Evolutionary conservation across 768 basidiomycete species (phyloP).

Genomic region (Basidioascus undulatus): DNA sequence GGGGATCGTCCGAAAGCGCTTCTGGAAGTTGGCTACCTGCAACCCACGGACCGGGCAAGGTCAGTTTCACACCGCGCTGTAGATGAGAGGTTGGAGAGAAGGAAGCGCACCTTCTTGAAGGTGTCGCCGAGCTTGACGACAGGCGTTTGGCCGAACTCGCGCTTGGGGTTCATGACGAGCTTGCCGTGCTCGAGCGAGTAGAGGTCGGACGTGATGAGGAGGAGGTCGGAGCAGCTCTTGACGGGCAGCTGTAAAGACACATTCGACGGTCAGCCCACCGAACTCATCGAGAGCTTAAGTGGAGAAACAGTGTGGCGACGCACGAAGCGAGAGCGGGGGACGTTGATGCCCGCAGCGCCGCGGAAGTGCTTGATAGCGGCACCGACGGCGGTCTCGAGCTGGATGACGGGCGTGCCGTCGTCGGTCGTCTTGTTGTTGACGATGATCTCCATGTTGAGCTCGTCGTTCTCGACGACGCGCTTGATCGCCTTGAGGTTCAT

Average conservation of each 20-base stretch:
- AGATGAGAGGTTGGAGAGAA: too few species aligned
- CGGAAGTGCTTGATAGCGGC: constrained; percentile 85
- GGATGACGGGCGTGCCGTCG: constrained; percentile 63
- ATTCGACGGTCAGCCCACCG: neutral
- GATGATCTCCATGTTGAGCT: constrained; percentile 81
- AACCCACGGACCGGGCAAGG: neutral
- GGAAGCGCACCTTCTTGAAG: constrained; percentile 63
- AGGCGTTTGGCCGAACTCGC: constrained; percentile 64
- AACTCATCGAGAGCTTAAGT: neutral
- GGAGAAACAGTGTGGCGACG: constrained; percentile 35
- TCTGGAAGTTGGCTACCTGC: constrained; percentile 67
- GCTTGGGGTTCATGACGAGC: constrained; percentile 53
- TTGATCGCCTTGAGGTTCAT: constrained; percentile 44
- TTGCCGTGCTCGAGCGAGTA: constrained; percentile 76
- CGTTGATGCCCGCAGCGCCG: constrained; percentile 80
- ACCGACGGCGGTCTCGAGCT: constrained; percentile 78
- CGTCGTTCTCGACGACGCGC: constrained; percentile 61
- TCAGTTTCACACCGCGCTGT: neutral
- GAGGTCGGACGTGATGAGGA: constrained; percentile 76
- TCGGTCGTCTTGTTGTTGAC: constrained; percentile 54
- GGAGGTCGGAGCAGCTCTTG: constrained; percentile 47
- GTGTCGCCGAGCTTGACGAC: constrained; percentile 90
- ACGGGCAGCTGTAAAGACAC: constrained; percentile 13
- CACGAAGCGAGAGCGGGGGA: constrained; percentile 80
- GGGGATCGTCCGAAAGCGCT: constrained; percentile 85